phyloP scores from a whole-genome alignment of 352 stramenopile genomes.

The Phytopythium vexans region DNA sequence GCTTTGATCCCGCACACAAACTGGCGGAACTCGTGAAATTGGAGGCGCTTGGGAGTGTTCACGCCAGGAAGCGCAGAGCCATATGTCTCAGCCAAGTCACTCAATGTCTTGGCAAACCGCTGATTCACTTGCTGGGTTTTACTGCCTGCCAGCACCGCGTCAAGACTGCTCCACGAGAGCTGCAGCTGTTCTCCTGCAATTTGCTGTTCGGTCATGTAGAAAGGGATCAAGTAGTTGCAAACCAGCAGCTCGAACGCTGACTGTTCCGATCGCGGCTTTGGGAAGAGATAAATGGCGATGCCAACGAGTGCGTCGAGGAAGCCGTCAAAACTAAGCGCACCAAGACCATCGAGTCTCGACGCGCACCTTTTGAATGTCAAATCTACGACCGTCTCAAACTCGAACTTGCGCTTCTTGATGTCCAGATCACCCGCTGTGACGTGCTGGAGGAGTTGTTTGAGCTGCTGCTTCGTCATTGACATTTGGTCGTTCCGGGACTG shows the following conservation, averaged over 20 bases:
- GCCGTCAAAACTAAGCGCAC: constrained; percentile 41
- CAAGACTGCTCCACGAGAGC: constrained; percentile 40
- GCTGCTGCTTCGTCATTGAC: constrained; percentile 59
- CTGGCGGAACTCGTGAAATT: constrained; percentile 48
- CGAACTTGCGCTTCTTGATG: constrained; percentile 28
- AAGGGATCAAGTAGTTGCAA: constrained; percentile 32
- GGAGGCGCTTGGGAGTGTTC: constrained; percentile 8
- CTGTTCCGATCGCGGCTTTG: constrained; percentile 27
- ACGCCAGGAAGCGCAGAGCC: not conserved
- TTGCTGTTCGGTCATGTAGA: constrained; percentile 25
- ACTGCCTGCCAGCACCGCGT: constrained; percentile 21
- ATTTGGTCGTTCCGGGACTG: constrained; percentile 30
- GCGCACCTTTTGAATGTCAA: constrained; percentile 32
- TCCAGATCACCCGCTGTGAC: constrained; percentile 14
- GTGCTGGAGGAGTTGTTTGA: constrained; percentile 58
- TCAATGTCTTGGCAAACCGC: constrained; percentile 38
- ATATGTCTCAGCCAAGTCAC: constrained; percentile 27
- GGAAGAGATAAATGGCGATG: constrained; percentile 38
- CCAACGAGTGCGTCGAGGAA: constrained; percentile 64
- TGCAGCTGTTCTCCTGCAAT: constrained; percentile 3
- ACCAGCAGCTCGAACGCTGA: constrained; percentile 34
- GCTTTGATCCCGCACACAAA: constrained; percentile 53
- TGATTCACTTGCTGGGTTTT: constrained; percentile 29
- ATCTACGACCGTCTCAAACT: constrained; percentile 38
- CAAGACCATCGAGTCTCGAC: constrained; percentile 12